Conservation (phyloP, 768 basidiomycete species). For the Solioccasus polychromus region DNA sequence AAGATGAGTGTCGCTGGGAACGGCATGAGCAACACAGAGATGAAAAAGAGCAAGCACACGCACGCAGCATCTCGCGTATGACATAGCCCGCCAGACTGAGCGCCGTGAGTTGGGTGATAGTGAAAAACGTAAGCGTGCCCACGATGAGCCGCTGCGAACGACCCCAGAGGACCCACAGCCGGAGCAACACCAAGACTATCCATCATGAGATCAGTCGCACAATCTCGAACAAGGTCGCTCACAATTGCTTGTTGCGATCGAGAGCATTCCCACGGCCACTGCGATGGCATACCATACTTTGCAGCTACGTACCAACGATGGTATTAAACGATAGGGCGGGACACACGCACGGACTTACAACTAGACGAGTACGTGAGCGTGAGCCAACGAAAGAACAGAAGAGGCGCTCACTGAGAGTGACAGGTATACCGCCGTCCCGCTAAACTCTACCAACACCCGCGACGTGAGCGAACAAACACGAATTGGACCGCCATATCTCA, state of each 20-base stretch:
- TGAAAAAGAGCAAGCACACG: neutral
- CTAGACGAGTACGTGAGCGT: slow-evolving; percentile 3
- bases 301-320: slow-evolving; percentile 22
- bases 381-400: neutral
- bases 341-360: slow-evolving; percentile 11
- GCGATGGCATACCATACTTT: slow-evolving; percentile 18
- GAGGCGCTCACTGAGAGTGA: slow-evolving; percentile 10
- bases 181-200: slow-evolving; percentile 38
- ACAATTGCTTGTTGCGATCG: slow-evolving; percentile 37
- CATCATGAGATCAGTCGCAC: neutral
- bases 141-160: slow-evolving; percentile 26
- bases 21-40: neutral
- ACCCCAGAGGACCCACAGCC: slow-evolving; percentile 39
- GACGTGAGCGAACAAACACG: neutral
- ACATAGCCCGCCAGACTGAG: slow-evolving; percentile 26
- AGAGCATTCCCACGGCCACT: slow-evolving; percentile 35
- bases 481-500: slow-evolving; percentile 11
- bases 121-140: slow-evolving; percentile 28
- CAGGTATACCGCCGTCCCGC: slow-evolving; percentile 12
- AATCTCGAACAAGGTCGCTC: neutral
- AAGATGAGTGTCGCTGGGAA: slow-evolving; percentile 17
- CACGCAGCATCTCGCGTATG: slow-evolving; percentile 27
- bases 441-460: slow-evolving; percentile 25
- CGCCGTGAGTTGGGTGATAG: slow-evolving; percentile 28
- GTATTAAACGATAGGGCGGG: neutral